Base-by-base conservation (phyloP, 2,329 filamentous ascomycete genomes). In the Cryphonectria radicalis region DNA sequence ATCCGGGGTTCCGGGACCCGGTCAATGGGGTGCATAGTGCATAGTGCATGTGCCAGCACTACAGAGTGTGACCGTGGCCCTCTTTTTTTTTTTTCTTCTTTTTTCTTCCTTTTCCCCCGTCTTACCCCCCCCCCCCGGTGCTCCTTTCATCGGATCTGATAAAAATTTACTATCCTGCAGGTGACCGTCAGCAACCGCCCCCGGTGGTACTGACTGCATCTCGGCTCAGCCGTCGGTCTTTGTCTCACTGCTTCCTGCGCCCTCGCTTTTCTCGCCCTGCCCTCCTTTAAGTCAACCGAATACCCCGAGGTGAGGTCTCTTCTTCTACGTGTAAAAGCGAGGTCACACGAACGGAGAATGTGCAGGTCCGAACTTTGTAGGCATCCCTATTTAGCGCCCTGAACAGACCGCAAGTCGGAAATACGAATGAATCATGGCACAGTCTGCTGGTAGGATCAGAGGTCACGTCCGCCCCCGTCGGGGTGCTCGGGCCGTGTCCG, bases 71-170 rank as follows among this genome's bases (percentile, higher is more conserved):
- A 59, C 62, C 43, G 57, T 62, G 69, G 64, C 65, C 69, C 65
- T 68, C 65, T 46, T 53, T 46, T 32, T 11, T 22, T 50, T 8
- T 53, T 8, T 2, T 8, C 35, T 32, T 32, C 3, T 32, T 28
- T 57, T 1, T 17, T 17, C 19, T 11, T 19, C 14, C 35, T 57
- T 28, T 57, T 57, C 0, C 4, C 53, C 13, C 25, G 32, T 32
- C 32, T 32, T 32, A 32, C 13, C 28, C 11, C 55, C 25, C 55
- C 19, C 8, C n/a, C 11, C 28, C 42, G 28, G 32, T 32, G 32
- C 63, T 70, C 37, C 64, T 67, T 70, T 68, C 59, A 25, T 71
- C 70, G 70, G 70, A 71, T 71, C 70, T 66, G 70, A 71, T 71
- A 71, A 71, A 63, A 46, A 53, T n/a, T 28, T 66, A 35, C 11